Conservation (phyloP, 306 rosid genomes). For the Vigna unguiculata region DNA sequence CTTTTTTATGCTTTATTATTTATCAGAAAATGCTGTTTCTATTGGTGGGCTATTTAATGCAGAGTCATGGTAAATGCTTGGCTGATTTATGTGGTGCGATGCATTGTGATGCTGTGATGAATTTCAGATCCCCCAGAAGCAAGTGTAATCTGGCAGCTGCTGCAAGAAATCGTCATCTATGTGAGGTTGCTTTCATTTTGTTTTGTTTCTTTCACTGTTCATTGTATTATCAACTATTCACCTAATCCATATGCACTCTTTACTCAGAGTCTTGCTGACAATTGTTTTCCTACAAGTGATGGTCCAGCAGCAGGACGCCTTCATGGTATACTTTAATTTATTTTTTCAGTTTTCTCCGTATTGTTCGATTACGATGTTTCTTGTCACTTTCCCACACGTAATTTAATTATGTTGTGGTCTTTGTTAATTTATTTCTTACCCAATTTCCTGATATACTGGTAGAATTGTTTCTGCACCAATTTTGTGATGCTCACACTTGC, state of each 20-base stretch:
- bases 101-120: constrained; percentile 77
- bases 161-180: constrained; percentile 80
- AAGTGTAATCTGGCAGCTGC: constrained; percentile 89
- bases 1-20: constrained; percentile 18
- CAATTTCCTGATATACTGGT: constrained; percentile 44
- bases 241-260: constrained; percentile 37
- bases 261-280: constrained; percentile 77
- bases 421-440: constrained; percentile 39
- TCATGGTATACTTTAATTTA: constrained; percentile 63
- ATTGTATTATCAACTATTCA: constrained; percentile 19
- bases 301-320: constrained; percentile 85
- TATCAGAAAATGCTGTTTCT: constrained; percentile 28
- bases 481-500: constrained; percentile 93
- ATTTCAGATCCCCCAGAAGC: constrained; percentile 66
- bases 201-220: constrained; percentile 25
- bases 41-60: constrained; percentile 41
- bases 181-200: constrained; percentile 77
- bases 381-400: not conserved
- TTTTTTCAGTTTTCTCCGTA: constrained; percentile 21
- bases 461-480: constrained; percentile 94
- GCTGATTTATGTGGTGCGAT: constrained; percentile 96
- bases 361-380: not conserved
- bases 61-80: constrained; percentile 85
- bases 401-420: constrained; percentile 9
- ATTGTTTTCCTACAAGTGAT: constrained; percentile 74